A percentile compares a stretch with the other conserved stretches of the same genome.
Evolutionary conservation across 2,329 filamentous ascomycete species (phyloP).

Genomic region (Diaporthe citri): DNA sequence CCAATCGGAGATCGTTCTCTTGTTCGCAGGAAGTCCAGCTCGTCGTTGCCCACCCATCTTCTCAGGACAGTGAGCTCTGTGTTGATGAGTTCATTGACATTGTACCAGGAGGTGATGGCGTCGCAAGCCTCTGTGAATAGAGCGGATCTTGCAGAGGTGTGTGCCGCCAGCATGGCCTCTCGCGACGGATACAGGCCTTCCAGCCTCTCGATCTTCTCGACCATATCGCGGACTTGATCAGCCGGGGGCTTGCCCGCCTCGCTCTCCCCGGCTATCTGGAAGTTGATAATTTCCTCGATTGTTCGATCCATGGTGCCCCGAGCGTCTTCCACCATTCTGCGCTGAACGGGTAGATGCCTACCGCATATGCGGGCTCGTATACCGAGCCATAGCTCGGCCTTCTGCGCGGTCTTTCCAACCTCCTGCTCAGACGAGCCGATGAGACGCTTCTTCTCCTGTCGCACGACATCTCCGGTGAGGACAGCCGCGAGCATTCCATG

Average conservation of each 20-base stretch:
- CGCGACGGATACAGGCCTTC: slow-evolving; percentile 88
- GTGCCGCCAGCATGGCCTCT: slow-evolving; percentile 77
- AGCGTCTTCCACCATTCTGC: slow-evolving; percentile 88
- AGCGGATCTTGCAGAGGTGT: slow-evolving; percentile 81
- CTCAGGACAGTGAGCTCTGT: slow-evolving; percentile 92
- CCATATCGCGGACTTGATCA: slow-evolving; percentile 90
- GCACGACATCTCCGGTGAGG: slow-evolving; percentile 94
- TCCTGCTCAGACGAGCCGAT: slow-evolving; percentile 79
- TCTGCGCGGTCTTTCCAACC: slow-evolving; percentile 74
- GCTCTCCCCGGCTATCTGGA: slow-evolving; percentile 92
- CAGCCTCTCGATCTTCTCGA: slow-evolving; percentile 90
- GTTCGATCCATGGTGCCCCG: slow-evolving; percentile 78
- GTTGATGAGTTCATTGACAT: slow-evolving; percentile 96
- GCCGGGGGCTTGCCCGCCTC: slow-evolving; percentile 90
- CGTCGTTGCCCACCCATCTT: slow-evolving; percentile 96
- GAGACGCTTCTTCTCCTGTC: slow-evolving; percentile 96
- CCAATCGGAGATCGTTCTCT: slow-evolving; percentile 76
- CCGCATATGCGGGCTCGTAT: slow-evolving; percentile 87
- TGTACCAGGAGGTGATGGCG: slow-evolving; percentile 94
- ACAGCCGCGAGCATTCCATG: slow-evolving; percentile 98
- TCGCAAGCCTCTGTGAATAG: slow-evolving; percentile 87
- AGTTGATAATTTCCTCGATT: slow-evolving; percentile 90
- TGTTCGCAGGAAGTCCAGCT: slow-evolving; percentile 88
- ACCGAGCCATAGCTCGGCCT: slow-evolving; percentile 88
- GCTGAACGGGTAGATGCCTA: slow-evolving; percentile 84